Base-by-base conservation (phyloP, 1,284 basidiomycete species). In the Hortiboletus rubellus region DNA sequence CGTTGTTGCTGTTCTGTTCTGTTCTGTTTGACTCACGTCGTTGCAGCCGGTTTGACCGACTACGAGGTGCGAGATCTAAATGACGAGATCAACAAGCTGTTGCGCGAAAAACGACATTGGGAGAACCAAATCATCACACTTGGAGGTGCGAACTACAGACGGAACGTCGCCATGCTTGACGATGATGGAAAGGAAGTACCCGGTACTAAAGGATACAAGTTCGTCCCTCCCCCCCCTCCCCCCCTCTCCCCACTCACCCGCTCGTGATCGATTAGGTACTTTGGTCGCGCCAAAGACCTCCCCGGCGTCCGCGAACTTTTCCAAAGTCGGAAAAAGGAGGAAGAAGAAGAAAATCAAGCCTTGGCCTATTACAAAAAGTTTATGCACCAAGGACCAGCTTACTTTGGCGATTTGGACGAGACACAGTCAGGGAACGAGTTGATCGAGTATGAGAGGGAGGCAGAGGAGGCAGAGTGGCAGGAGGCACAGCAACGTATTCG, bases 161-260 rank as follows among this genome's bases (percentile, higher is more conserved):
- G 96, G 50, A 96, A 92, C 68, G 87, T 92, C 7, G 86, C 89
- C 49, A 96, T 97, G 91, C 69, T 92, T 62, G 91, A 98, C 69
- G 94, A 96, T 62, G 94, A 96, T 64, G 94, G 94, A 17, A 92
- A 92, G 69, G 94, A 97, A 73, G 94, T 98, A 0, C 94, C 95
- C 0, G 94, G 95, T 0, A 96, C 92, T n/a, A 91, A 97, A 64
- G 96, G 96, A 54, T 99, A 98, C 84, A 98, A 98, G 94, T 94
- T 65, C 63, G 88, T 81, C 31, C 9, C 8, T 2, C 33, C 7
- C 33, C 12, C 33, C 7, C 33, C 12, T 10, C 33, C 14, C 8
- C 6, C 7, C 30, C 10, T 33, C n/a, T 12, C 30, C 36, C 7
- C 57, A 37, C 37, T 57, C 54, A 54, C 24, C 11, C 27, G 27